A percentile compares a stretch with the other conserved stretches of the same genome.
Evolutionary conservation across 2,329 filamentous ascomycete genomes (phyloP).

Genomic region (Botryotinia convoluta): DNA sequence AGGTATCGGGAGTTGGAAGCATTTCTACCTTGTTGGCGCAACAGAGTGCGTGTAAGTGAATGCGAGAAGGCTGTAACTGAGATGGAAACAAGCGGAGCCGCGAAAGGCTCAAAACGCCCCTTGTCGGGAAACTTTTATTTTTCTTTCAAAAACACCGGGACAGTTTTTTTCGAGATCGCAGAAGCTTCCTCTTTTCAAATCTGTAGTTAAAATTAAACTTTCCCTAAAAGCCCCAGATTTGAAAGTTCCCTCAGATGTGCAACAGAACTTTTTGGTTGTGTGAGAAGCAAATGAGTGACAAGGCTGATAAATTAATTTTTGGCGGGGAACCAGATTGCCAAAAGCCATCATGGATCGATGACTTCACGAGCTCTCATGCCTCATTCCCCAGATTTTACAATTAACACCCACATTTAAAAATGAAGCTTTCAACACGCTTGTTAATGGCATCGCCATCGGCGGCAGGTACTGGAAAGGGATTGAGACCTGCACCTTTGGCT

Average conservation of each 20-base stretch:
- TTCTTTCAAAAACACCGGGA: background rate
- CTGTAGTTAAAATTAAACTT: background rate
- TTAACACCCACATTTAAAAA: conserved; percentile 19
- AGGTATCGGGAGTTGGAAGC: conserved; percentile 91
- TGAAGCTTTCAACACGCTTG: conserved; percentile 31
- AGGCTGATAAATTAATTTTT: conserved; percentile 21
- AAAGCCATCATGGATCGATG: conserved; percentile 10
- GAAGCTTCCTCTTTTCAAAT: background rate
- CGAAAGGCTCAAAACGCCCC: background rate
- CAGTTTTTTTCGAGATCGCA: background rate
- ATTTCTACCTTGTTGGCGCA: conserved; percentile 47
- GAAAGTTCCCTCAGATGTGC: background rate
- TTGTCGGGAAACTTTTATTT: background rate
- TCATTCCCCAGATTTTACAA: conserved; percentile 9
- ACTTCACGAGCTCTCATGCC: conserved; percentile 6
- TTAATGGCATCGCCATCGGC: conserved; percentile 32
- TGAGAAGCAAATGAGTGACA: background rate
- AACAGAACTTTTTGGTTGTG: background rate
- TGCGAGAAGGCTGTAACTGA: background rate
- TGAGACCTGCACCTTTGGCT: conserved; percentile 34
- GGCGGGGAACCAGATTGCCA: conserved; percentile 11
- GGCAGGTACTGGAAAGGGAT: conserved; percentile 27
- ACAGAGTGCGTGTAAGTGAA: background rate
- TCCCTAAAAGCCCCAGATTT: background rate
- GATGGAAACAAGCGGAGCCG: background rate